Evolutionary conservation across 2,329 filamentous ascomycete species (phyloP).

Genomic region (Arthroderma sp.): DNA sequence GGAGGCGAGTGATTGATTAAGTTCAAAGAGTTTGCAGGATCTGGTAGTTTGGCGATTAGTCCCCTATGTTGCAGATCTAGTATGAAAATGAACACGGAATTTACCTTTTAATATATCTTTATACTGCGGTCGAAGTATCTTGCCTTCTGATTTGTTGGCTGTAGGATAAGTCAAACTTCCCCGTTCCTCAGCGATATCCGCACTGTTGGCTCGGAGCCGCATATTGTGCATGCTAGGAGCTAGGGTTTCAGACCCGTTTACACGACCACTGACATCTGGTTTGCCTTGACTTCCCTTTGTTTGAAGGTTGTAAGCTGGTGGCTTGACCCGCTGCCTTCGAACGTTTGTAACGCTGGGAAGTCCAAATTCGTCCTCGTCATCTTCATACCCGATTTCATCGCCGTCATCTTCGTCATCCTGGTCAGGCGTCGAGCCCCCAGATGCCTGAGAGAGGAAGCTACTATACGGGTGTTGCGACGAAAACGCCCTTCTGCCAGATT

Average conservation of each 20-base stretch:
- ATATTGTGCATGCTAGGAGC: conserved; percentile 12
- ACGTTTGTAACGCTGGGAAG: conserved; percentile 85
- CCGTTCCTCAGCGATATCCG: conserved; percentile 86
- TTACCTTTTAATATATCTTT: conserved; percentile 77
- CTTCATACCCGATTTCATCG: conserved; percentile 63
- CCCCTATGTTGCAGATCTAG: neutral
- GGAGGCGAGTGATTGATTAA: conserved; percentile 78
- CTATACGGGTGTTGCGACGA: conserved; percentile 60
- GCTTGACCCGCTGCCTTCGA: conserved; percentile 49
- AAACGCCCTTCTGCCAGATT: conserved; percentile 21
- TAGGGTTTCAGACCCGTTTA: conserved; percentile 10
- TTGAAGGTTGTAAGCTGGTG: neutral
- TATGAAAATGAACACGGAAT: conserved; percentile 1
- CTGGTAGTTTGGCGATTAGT: conserved; percentile 20
- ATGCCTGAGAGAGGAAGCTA: conserved; percentile 67
- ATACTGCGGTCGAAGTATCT: conserved; percentile 92
- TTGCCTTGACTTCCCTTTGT: neutral
- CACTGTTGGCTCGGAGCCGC: conserved; percentile 68
- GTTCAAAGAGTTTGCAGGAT: conserved; percentile 86
- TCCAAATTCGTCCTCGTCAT: conserved; percentile 90
- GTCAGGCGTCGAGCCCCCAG: conserved; percentile 69
- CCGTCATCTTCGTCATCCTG: conserved; percentile 53
- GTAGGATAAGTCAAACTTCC: conserved; percentile 73
- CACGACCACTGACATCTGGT: neutral
- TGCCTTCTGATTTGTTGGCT: conserved; percentile 80